A percentile compares a stretch with the other conserved stretches of the same genome.
These are phyloP conservation scores for Sugiyamaella mastotermitis DNA, from an alignment of 805 yeast species.

Conservation along the genomic window DNA sequence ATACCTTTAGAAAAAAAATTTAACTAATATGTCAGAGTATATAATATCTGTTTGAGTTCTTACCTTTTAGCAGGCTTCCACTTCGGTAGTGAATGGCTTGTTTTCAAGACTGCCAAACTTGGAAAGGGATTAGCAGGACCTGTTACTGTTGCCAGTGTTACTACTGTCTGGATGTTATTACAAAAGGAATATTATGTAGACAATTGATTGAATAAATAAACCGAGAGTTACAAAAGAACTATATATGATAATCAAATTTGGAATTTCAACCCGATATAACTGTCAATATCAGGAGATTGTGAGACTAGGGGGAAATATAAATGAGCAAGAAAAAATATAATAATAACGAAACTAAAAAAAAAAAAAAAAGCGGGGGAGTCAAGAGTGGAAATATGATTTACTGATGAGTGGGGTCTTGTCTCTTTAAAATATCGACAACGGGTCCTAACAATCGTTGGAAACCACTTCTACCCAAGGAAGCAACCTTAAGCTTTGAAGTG, in stretches of 20 bases:
- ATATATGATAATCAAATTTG: constrained; percentile 1
- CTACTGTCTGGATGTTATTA: constrained; percentile 73
- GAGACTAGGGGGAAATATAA: no score
- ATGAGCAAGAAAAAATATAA: no score
- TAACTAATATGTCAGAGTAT: constrained; percentile 43
- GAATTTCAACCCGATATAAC: not conserved
- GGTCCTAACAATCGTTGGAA: constrained; percentile 93
- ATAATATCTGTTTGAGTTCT: constrained; percentile 71
- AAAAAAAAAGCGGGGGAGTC: no score
- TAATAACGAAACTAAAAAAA: no score
- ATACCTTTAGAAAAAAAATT: no score
- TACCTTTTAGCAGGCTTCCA: constrained; percentile 80
- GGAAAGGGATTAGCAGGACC: constrained; percentile 92
- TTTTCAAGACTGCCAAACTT: constrained; percentile 70
- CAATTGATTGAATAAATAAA: not conserved
- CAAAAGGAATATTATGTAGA: constrained; percentile 57
- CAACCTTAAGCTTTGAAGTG: constrained; percentile 68
- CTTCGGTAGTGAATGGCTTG: constrained; percentile 76
- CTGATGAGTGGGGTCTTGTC: constrained; percentile 72
- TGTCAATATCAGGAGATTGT: no score
- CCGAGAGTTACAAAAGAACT: not conserved
- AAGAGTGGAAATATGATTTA: no score
- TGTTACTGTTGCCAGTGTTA: constrained; percentile 65
- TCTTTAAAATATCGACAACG: constrained; percentile 79
- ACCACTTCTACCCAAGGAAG: constrained; percentile 86